phyloP scores from a whole-genome alignment of 129 eudicot genomes.

The Logfia minima region DNA sequence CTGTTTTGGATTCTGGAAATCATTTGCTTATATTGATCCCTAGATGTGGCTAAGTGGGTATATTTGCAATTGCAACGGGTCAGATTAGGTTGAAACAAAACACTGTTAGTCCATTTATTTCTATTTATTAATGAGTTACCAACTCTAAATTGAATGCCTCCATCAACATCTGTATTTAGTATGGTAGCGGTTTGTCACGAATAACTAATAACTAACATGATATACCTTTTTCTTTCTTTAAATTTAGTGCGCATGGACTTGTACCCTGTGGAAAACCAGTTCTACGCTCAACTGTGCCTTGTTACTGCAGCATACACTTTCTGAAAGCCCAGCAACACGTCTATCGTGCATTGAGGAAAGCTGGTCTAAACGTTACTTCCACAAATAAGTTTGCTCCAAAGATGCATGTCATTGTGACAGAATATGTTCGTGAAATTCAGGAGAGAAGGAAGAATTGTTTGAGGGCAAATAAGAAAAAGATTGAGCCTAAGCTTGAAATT shows the following conservation, averaged over 20 bases:
- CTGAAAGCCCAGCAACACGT: conserved; percentile 50
- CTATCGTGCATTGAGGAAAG: conserved; percentile 53
- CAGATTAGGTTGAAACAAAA: background rate
- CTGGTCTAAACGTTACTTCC: conserved; percentile 42
- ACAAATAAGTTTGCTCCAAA: conserved; percentile 46
- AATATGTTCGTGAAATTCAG: conserved; percentile 57
- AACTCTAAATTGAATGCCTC: background rate
- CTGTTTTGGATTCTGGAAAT: background rate
- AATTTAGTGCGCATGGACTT: conserved; percentile 39
- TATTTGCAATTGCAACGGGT: background rate
- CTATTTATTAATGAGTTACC: too few relatives aligned
- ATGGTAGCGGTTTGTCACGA: background rate
- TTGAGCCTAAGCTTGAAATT: conserved; percentile 39
- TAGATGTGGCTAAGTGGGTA: background rate
- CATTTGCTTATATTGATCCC: background rate
- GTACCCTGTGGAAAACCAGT: conserved; percentile 57
- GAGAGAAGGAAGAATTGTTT: conserved; percentile 41
- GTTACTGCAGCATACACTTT: conserved; percentile 45
- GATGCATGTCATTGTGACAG: conserved; percentile 49
- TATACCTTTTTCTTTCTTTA: conserved; percentile 1
- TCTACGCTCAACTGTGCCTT: conserved; percentile 47
- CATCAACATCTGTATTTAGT: background rate
- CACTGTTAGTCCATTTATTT: background rate
- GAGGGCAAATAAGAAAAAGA: conserved; percentile 30
- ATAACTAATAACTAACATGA: background rate